These are phyloP conservation scores for Monosporascus sp. DNA, from an alignment of 2,329 filamentous ascomycete species.

Conservation along the genomic window DNA sequence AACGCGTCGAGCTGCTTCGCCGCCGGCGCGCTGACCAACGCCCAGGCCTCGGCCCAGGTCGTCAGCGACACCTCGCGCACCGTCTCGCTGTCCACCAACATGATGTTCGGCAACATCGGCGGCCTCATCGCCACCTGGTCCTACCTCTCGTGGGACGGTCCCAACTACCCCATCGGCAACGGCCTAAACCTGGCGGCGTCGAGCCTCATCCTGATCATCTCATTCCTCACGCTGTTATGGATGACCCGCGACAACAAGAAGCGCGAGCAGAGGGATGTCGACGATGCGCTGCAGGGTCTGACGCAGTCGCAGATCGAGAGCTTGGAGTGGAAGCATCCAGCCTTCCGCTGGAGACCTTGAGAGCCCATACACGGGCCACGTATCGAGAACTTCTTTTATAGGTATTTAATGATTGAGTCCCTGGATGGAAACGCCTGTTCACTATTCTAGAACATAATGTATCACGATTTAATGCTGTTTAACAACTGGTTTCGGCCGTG, in stretches of 20 bases:
- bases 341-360: conserved; percentile 50
- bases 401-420: too few species aligned
- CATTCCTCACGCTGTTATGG: conserved; percentile 47
- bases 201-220: conserved; percentile 44
- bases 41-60: conserved; percentile 64
- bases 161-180: conserved; percentile 66
- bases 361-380: neutral
- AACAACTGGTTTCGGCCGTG: too few species aligned
- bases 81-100: conserved; percentile 59
- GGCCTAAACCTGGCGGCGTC: conserved; percentile 60
- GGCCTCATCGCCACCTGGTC: conserved; percentile 62
- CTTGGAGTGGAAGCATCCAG: conserved; percentile 58
- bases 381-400: neutral
- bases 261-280: conserved; percentile 44
- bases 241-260: conserved; percentile 57
- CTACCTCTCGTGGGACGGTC: conserved; percentile 57
- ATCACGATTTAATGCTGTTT: too few species aligned
- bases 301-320: conserved; percentile 45
- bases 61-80: conserved; percentile 65
- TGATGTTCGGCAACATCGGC: conserved; percentile 71
- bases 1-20: conserved; percentile 60
- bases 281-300: conserved; percentile 47
- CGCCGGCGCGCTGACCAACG: conserved; percentile 60
- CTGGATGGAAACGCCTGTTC: too few species aligned
- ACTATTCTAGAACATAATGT: too few species aligned